These are phyloP conservation scores for Cystobasidiaceae sp. DNA, from an alignment of 1,284 basidiomycete genomes.

Conservation along the genomic window DNA sequence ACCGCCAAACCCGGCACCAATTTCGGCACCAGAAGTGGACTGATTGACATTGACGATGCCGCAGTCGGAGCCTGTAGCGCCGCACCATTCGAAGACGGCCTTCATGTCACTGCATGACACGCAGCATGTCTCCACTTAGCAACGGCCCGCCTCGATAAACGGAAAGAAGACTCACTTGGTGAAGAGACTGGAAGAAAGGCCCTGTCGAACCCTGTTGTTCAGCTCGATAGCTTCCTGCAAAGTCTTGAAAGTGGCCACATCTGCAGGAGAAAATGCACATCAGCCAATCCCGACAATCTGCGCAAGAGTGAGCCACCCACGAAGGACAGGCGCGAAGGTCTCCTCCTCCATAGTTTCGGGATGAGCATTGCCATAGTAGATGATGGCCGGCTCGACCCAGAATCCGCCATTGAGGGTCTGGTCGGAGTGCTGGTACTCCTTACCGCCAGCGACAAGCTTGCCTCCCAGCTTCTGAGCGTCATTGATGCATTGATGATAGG, in stretches of 20 bases:
- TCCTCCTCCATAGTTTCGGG: constrained; percentile 73
- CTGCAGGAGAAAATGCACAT: constrained; percentile 53
- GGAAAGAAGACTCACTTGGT: constrained; percentile 55
- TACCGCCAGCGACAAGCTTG: constrained; percentile 68
- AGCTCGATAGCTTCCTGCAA: constrained; percentile 83
- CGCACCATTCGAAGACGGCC: constrained; percentile 82
- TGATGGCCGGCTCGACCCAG: constrained; percentile 83
- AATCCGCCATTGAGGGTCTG: constrained; percentile 61
- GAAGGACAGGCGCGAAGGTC: constrained; percentile 67
- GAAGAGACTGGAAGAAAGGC: constrained; percentile 84
- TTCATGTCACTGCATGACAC: constrained; percentile 57
- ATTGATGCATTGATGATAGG: constrained; percentile 61
- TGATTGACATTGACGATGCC: constrained; percentile 66
- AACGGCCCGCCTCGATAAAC: too few relatives aligned
- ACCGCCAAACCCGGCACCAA: constrained; percentile 79
- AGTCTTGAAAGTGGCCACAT: constrained; percentile 81
- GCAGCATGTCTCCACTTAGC: background rate
- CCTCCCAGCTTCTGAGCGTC: constrained; percentile 64
- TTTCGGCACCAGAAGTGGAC: constrained; percentile 89
- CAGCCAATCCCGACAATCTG: background rate
- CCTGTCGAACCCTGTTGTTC: constrained; percentile 89
- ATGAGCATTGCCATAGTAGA: constrained; percentile 51
- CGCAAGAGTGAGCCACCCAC: background rate
- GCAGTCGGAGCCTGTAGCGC: constrained; percentile 45
- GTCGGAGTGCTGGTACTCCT: constrained; percentile 50